phyloP scores from a whole-genome alignment of 768 basidiomycete species.

The Glaciozyma martinii region DNA sequence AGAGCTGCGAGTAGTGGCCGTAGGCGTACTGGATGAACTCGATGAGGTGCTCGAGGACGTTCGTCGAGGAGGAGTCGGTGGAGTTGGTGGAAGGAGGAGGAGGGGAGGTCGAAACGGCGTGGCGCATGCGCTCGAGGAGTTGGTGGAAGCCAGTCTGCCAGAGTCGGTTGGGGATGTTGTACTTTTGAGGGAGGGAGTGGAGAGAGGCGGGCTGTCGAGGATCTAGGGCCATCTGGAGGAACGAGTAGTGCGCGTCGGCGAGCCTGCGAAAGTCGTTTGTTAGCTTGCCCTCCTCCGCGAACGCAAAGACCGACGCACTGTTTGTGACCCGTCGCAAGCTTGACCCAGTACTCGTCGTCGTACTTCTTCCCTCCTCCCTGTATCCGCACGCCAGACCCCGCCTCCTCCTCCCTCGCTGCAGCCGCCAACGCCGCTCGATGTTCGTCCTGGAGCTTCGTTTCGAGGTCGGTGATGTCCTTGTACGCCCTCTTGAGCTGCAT shows the following conservation, averaged over 20 bases:
- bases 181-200: slow-evolving; percentile 80
- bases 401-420: slow-evolving; percentile 26
- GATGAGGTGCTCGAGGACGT: slow-evolving; percentile 81
- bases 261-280: slow-evolving; percentile 68
- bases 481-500: slow-evolving; percentile 71
- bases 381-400: slow-evolving; percentile 3
- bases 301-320: slow-evolving; percentile 48
- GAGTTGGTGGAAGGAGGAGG: slow-evolving; percentile 40
- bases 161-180: slow-evolving; percentile 86
- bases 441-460: slow-evolving; percentile 66
- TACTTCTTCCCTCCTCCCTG: slow-evolving; percentile 9
- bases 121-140: slow-evolving; percentile 79
- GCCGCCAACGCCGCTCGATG: slow-evolving; percentile 61
- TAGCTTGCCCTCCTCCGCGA: slow-evolving; percentile 54
- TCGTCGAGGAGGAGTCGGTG: slow-evolving; percentile 25
- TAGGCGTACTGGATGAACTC: slow-evolving; percentile 95
- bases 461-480: slow-evolving; percentile 68
- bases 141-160: slow-evolving; percentile 90
- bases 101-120: slow-evolving; percentile 54
- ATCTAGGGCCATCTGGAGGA: slow-evolving; percentile 74
- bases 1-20: slow-evolving; percentile 78
- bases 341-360: slow-evolving; percentile 42
- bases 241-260: slow-evolving; percentile 79
- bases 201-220: slow-evolving; percentile 80
- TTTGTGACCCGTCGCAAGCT: slow-evolving; percentile 59